Base-by-base conservation (phyloP, 352 stramenopile genomes). In the Phytophthora citricola region DNA sequence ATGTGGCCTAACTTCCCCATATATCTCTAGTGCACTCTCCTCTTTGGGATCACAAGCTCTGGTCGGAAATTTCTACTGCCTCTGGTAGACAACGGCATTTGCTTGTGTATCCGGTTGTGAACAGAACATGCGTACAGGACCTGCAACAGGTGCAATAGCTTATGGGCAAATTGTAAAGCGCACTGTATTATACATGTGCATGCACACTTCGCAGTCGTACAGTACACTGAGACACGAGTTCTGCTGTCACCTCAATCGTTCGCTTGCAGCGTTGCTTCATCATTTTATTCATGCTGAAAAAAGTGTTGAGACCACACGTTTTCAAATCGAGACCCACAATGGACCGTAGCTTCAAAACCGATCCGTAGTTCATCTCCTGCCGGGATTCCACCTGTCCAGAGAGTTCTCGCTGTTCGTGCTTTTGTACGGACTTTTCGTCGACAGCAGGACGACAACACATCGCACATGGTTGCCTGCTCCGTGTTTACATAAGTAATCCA, bases 401-500 rank as follows among this genome's bases (percentile, higher is more conserved):
- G 38, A 51, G 29, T 46, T 45, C 43, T 32, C 27, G 47, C 36
- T 58, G 38, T 31, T 51, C 12, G 43, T 7, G 3, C 11, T 45
- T 61, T 49, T 40, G 51, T 58, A 49, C 49, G 38, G 29, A 29
- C 3, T 17, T 11, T 53, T 50, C 12, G n/a, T 41, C 34, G 22
- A 48, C 36, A 34, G 15, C 34, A 36, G 36, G 26, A 62, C 47
- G 38, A 67, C 41, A 48, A 26, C 59, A 67, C 53, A 67, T 67
- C 59, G 38, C 27, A 20, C 41, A 41, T 51, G 40, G 34, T n/a
- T 34, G 22, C 50, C 6, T 36, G 43, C 32, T 41, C 43, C 34
- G 52, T 55, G 59, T 55, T 55, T 55, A 67, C 59, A 59, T 60
- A 46, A 26, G 58, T 56, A 54, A 50, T 47, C 43, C 44, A 56